phyloP scores from a whole-genome alignment of 2,329 filamentous ascomycete species.

The Didymella pomorum region DNA sequence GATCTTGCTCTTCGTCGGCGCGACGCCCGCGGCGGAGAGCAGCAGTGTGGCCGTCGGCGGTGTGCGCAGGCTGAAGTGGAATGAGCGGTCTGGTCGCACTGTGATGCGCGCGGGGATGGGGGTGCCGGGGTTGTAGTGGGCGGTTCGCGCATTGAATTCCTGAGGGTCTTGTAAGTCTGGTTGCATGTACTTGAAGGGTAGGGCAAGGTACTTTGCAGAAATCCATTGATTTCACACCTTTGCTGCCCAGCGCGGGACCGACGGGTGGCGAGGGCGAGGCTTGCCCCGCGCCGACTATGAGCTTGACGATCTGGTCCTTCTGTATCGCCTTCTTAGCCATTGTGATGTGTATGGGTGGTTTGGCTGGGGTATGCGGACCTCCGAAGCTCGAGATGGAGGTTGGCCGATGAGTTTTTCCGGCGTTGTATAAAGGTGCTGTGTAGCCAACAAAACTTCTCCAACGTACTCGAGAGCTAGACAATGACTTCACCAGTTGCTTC shows the following conservation, averaged over 20 bases:
- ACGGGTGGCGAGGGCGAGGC: slow-evolving; percentile 95
- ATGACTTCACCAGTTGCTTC: neutral
- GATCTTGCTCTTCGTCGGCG: slow-evolving; percentile 76
- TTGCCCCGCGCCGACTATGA: slow-evolving; percentile 96
- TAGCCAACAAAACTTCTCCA: neutral
- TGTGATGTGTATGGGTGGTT: slow-evolving; percentile 19
- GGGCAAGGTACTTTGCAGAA: slow-evolving; percentile 83
- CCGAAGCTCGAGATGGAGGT: slow-evolving; percentile 20
- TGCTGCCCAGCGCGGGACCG: slow-evolving; percentile 93
- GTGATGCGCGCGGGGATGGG: slow-evolving; percentile 91
- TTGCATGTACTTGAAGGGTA: neutral
- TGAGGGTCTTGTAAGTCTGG: slow-evolving; percentile 48
- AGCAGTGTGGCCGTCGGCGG: slow-evolving; percentile 93
- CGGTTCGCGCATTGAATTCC: slow-evolving; percentile 97
- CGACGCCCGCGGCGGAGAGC: slow-evolving; percentile 80
- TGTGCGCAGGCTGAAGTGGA: slow-evolving; percentile 91
- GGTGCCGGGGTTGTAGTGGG: slow-evolving; percentile 80
- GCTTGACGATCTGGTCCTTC: slow-evolving; percentile 76
- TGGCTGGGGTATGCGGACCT: slow-evolving; percentile 6
- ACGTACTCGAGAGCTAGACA: neutral
- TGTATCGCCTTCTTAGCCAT: slow-evolving; percentile 50
- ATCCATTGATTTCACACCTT: slow-evolving; percentile 99
- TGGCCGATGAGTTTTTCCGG: slow-evolving; percentile 11
- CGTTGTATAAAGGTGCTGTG: neutral
- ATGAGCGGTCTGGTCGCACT: slow-evolving; percentile 90